phyloP scores from a whole-genome alignment of 2,329 filamentous ascomycete species.

The Cercospora berteroae region DNA sequence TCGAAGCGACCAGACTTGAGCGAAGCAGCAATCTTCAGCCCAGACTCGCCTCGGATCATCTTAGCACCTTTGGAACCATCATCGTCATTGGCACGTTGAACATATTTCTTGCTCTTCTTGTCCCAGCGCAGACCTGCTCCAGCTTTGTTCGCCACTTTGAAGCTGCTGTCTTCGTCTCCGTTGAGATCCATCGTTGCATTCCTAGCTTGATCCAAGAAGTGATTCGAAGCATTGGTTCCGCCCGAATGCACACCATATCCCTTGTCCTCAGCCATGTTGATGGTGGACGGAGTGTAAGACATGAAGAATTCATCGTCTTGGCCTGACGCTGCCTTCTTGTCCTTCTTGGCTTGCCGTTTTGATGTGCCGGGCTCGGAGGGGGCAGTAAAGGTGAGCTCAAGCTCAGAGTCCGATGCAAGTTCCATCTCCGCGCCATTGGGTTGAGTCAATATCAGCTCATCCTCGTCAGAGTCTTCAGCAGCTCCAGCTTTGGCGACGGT shows the following conservation, averaged over 20 bases:
- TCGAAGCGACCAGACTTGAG: slow-evolving; percentile 95
- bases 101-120: slow-evolving; percentile 94
- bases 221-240: slow-evolving; percentile 55
- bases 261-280: slow-evolving; percentile 81
- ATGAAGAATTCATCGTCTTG: slow-evolving; percentile 91
- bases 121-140: slow-evolving; percentile 82
- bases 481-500: slow-evolving; percentile 45
- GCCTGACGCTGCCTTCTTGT: slow-evolving; percentile 54
- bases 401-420: slow-evolving; percentile 53
- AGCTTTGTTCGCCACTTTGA: slow-evolving; percentile 71
- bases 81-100: slow-evolving; percentile 85
- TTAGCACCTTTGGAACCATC: slow-evolving; percentile 74
- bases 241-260: slow-evolving; percentile 92
- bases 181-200: slow-evolving; percentile 87
- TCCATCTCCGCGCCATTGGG: slow-evolving; percentile 39
- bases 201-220: slow-evolving; percentile 86
- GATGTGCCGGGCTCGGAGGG: slow-evolving; percentile 18
- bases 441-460: slow-evolving; percentile 39
- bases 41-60: slow-evolving; percentile 81
- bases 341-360: slow-evolving; percentile 23
- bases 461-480: slow-evolving; percentile 40
- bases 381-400: slow-evolving; percentile 53
- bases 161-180: slow-evolving; percentile 75
- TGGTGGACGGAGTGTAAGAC: slow-evolving; percentile 82
- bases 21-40: slow-evolving; percentile 90